Base-by-base conservation (phyloP, 345 rosid species). In the Syzygium grande region DNA sequence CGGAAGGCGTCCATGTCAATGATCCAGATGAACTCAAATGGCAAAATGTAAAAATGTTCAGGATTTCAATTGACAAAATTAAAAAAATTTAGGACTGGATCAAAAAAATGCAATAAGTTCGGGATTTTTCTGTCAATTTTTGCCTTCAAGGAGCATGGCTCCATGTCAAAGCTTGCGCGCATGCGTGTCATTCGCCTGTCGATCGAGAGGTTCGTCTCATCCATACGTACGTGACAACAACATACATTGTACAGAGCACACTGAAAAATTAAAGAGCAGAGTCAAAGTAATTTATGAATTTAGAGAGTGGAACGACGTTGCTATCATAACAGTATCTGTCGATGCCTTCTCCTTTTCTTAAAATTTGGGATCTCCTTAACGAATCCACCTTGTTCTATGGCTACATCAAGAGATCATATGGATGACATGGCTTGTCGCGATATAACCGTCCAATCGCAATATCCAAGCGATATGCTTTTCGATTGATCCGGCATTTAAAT, bases 401-500 rank as follows among this genome's bases (percentile, higher is more conserved):
- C 34, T 61, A n/a, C 34, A 61, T n/a, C 73, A n/a, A 13, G 38
- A 14, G 38, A 6, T 19, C 73, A 4, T n/a, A 61, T 61, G 73
- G 17, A 14, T 14, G 73, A n/a, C 19, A 51, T 4, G 52, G 52
- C 52, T 51, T 51, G 52, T 51, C 13, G 52, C 52, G 13, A 51
- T 51, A 51, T 51, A 51, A 51, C 13, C 3, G 38, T 30, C 0
- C 16, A 15, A 65, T 16, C 22, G 30, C 3, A 29, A 29, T 30
- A 15, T 63, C 7, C 10, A 0, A 15, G 21, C 10, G 1, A 63
- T 63, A 29, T 0, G 11, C 38, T n/a, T 63, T 63, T 21, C 1
- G 1, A n/a, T 1, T n/a, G 2, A 7, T 2, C 2, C 0, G 0
- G 19, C 3, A 21, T n/a, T 63, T 29, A 29, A 29, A 63, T 63